phyloP scores from a whole-genome alignment of 495 filamentous ascomycete species.

The Aspergillus funiculosus region DNA sequence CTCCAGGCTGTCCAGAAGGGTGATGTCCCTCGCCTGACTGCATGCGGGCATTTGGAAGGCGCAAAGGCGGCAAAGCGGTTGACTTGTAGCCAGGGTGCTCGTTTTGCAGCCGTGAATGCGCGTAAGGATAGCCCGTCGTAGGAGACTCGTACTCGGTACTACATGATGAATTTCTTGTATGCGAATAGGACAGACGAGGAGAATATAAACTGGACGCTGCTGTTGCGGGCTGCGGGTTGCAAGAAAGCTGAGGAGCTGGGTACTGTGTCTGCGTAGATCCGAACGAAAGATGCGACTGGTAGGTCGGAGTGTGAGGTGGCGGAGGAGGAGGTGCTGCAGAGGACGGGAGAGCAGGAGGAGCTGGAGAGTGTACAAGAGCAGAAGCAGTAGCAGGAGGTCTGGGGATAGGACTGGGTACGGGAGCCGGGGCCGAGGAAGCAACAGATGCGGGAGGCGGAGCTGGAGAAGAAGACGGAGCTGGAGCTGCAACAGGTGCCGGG shows the following conservation, averaged over 20 bases:
- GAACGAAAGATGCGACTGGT: conserved; percentile 42
- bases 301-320: conserved; percentile 23
- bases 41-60: conserved; percentile 17
- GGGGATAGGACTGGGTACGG: not conserved
- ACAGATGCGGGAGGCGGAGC: conserved; percentile 15
- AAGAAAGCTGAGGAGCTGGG: conserved; percentile 41
- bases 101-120: conserved; percentile 16
- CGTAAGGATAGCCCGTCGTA: conserved; percentile 30
- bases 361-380: no score
- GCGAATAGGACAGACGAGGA: conserved; percentile 37
- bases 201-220: conserved; percentile 42
- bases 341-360: not conserved
- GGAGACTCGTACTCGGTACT: conserved; percentile 34
- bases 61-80: conserved; percentile 26
- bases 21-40: conserved; percentile 20
- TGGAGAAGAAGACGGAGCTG: conserved; percentile 21
- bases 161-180: conserved; percentile 34
- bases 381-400: conserved; percentile 22
- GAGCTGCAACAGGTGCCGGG: conserved; percentile 27
- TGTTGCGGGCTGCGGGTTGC: conserved; percentile 39
- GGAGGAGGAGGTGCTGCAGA: conserved; percentile 4
- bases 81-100: conserved; percentile 23
- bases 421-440: not conserved
- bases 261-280: conserved; percentile 39
- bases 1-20: conserved; percentile 18